These are phyloP conservation scores for Chernovozyma aurita DNA, from an alignment of 1,139 yeast species.

Conservation along the genomic window DNA sequence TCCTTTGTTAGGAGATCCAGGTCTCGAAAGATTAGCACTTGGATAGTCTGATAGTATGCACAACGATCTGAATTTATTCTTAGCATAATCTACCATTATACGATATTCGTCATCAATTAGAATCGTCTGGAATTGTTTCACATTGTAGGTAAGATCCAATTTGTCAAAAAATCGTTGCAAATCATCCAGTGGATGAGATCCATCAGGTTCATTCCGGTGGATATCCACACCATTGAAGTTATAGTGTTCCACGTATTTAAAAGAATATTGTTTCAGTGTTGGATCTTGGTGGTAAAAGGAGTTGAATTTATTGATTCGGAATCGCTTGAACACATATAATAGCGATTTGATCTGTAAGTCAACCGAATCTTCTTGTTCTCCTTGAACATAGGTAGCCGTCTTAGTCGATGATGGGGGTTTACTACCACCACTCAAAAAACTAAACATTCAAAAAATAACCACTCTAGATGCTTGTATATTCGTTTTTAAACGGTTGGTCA, in stretches of 20 bases:
- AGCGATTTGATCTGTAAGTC: constrained; percentile 58
- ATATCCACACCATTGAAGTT: background rate
- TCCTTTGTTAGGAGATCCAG: constrained; percentile 16
- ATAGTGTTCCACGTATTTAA: constrained; percentile 14
- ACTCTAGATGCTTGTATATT: constrained; percentile 36
- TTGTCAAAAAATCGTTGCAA: constrained; percentile 15
- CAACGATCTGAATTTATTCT: constrained; percentile 59
- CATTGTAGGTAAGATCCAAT: constrained; percentile 52
- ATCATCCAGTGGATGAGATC: background rate
- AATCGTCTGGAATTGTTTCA: constrained; percentile 35
- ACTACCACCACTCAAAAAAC: background rate
- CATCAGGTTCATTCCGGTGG: background rate
- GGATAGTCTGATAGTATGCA: constrained; percentile 52
- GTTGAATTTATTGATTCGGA: constrained; percentile 40
- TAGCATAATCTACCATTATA: constrained; percentile 57
- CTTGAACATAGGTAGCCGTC: constrained; percentile 46
- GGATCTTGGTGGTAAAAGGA: constrained; percentile 28
- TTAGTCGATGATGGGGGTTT: background rate
- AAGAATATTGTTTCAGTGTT: constrained; percentile 10
- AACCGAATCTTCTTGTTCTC: constrained; percentile 48
- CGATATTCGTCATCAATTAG: constrained; percentile 53
- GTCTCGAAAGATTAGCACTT: constrained; percentile 15
- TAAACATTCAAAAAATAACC: too few relatives aligned
- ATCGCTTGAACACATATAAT: constrained; percentile 51
- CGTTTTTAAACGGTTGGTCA: too few relatives aligned